Evolutionary conservation across 2,329 filamentous ascomycete genomes (phyloP).

Genomic region (Herpotrichia juniperi): DNA sequence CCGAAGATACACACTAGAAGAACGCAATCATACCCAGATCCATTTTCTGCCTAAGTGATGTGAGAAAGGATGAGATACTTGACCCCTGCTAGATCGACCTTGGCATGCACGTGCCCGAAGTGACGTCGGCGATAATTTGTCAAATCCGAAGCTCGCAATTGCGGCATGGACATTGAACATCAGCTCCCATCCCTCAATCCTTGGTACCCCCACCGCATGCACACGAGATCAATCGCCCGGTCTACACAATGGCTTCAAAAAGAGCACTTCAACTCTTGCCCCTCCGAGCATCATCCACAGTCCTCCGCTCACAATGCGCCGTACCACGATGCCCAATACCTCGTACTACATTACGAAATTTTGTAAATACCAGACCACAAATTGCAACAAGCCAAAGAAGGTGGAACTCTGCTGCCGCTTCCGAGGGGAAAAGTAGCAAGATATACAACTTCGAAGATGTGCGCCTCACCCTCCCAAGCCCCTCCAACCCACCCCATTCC

Average conservation of each 20-base stretch:
- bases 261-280: conserved; percentile 7
- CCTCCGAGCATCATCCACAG: conserved; percentile 3
- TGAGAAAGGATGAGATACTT: neutral
- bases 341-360: neutral
- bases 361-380: neutral
- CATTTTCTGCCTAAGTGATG: neutral
- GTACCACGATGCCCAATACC: neutral
- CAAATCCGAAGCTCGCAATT: neutral
- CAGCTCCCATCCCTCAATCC: neutral
- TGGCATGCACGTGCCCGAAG: neutral
- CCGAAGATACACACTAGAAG: conserved; percentile 18
- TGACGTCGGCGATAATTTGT: conserved; percentile 15
- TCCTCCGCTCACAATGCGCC: conserved; percentile 11
- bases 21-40: conserved; percentile 9
- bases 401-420: conserved; percentile 38
- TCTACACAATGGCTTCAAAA: conserved; percentile 13
- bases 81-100: neutral
- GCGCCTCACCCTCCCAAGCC: neutral
- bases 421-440: conserved; percentile 23
- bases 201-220: neutral
- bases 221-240: neutral
- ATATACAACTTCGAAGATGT: conserved; percentile 43
- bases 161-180: neutral
- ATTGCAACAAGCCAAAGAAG: conserved; percentile 17
- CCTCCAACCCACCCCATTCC: neutral